Conservation (phyloP, 768 basidiomycete genomes). For the Tylopilus plumbeoviolaceoides region DNA sequence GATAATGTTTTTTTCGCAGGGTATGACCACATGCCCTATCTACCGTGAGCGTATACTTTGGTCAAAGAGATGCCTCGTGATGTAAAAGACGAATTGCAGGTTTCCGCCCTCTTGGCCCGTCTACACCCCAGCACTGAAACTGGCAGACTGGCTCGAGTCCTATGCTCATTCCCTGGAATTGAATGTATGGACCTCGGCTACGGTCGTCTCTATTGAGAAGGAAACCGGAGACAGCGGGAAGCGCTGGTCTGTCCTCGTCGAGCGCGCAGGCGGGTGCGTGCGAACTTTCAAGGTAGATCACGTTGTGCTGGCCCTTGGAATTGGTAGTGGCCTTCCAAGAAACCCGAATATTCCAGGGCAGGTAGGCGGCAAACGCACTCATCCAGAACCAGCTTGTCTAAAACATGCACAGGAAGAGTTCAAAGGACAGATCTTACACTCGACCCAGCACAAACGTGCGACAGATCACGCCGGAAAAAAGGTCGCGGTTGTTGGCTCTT, state of each 20-base stretch:
- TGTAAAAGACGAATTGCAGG: constrained; percentile 22
- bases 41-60: constrained; percentile 41
- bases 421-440: no score
- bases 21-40: constrained; percentile 38
- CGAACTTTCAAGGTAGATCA: no score
- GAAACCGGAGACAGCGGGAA: constrained; percentile 30
- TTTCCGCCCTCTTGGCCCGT: constrained; percentile 61
- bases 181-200: constrained; percentile 58
- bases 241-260: constrained; percentile 43
- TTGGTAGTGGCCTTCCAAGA: no score
- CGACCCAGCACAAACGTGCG: no score
- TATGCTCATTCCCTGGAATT: constrained; percentile 60
- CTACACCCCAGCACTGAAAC: constrained; percentile 47
- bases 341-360: no score
- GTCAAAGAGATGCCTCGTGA: neutral
- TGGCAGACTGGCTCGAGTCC: constrained; percentile 65
- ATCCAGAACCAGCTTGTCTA: no score
- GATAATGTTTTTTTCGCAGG: constrained; percentile 20
- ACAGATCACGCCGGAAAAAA: no score
- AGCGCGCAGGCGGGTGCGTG: constrained; percentile 11
- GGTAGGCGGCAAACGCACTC: no score
- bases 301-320: no score
- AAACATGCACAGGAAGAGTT: no score
- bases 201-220: constrained; percentile 24
- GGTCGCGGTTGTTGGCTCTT: no score